Evolutionary conservation across 1,284 basidiomycete genomes (phyloP), one percentile per base, ranked within the genome.

Genomic region (Melampsora occidentalis): DNA sequence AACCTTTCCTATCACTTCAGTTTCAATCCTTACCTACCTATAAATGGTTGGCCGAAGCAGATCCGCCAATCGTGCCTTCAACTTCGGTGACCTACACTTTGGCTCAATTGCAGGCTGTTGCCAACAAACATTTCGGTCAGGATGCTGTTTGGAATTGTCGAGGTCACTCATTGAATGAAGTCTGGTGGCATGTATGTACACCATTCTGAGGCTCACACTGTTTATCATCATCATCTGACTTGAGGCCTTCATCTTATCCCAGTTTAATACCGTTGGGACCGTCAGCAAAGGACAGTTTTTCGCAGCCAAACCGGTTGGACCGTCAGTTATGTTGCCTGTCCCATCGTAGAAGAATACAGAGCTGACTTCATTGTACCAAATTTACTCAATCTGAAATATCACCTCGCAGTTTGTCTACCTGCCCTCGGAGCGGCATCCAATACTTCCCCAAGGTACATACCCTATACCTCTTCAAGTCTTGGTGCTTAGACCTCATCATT

Each of bases 1-100:
- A 42, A 42, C 10, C 39, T 9, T 42, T 4, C 3, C 18, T 14
- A n/a, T 28, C 53, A 57, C 28, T 20, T 18, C 33, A 76, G 72
- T 76, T 69, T 42, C 57, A 89, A 87, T 85, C 85, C 14, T 86
- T 91, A 39, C 89, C 90, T 0, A 91, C 91, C 1, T 92, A 88
- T 82, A 84, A 86, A 14, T 92, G 87, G 87, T 87, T 93, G 46
- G 84, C 86, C 20, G 84, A 86, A n/a, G 88, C 86, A 33, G 90
- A 90, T 53, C 39, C 39, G 39, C 39, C 39, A 42, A 93, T 93
- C 78, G 87, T 86, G 1, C 92, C 92, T 7, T 87, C 86, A 25
- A 83, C 84, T 1, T 85, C 83, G 70, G 82, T 83, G 79, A 91
- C 89, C 0, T 89, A 88, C 81, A 87, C 87, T 0, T 85, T 90